Conservation (phyloP, 225 moss, liverwort and hornwort species). For the Physcomitrellopsis africana region DNA sequence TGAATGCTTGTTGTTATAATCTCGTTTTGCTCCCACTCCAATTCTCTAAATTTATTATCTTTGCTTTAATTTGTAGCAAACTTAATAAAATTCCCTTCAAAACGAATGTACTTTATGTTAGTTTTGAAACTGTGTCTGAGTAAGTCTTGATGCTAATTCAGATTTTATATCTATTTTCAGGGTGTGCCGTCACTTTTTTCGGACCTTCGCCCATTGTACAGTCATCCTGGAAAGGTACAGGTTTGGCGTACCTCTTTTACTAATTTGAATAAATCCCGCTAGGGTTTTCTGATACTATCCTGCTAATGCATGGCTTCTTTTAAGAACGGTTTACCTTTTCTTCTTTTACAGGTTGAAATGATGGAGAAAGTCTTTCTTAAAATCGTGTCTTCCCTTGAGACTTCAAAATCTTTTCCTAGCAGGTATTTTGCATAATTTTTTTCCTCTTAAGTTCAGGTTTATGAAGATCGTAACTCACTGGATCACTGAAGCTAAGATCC, state of each 20-base stretch:
- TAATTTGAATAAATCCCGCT: conserved; percentile 10
- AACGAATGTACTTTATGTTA: neutral
- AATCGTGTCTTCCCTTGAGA: conserved; percentile 67
- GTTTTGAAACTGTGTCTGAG: neutral
- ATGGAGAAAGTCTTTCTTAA: conserved; percentile 74
- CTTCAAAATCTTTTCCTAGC: conserved; percentile 69
- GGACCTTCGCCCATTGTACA: conserved; percentile 85
- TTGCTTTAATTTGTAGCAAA: too few species aligned
- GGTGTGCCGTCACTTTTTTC: conserved; percentile 98
- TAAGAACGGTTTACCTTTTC: neutral
- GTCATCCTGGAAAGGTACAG: conserved; percentile 67
- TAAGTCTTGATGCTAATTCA: conserved; percentile 23
- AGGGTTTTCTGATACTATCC: neutral
- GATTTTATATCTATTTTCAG: conserved; percentile 33
- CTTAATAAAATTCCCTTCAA: neutral
- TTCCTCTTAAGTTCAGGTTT: neutral
- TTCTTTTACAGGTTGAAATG: conserved; percentile 70
- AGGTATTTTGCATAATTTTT: conserved; percentile 34
- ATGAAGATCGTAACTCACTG: neutral
- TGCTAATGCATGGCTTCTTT: neutral
- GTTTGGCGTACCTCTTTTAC: neutral
- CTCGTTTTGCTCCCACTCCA: neutral
- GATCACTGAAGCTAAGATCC: neutral
- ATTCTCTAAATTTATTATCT: too few species aligned
- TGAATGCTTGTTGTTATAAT: neutral